These are phyloP conservation scores for Friedmanniomyces simplex DNA, from an alignment of 495 filamentous ascomycete species.

Conservation along the genomic window DNA sequence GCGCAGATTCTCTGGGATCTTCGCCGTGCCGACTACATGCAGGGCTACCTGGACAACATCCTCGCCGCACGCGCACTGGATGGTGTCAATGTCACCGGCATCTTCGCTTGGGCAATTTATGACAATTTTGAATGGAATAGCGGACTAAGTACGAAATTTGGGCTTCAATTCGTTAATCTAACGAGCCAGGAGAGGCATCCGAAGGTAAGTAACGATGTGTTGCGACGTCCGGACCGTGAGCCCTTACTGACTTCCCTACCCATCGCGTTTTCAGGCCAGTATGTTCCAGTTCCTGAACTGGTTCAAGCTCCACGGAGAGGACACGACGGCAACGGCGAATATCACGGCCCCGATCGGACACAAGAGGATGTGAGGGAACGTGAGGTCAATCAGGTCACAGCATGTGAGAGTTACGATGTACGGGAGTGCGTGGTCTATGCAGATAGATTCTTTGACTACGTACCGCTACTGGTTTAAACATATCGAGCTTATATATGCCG, in stretches of 20 bases:
- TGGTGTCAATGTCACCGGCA: constrained; percentile 27
- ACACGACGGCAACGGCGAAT: constrained; percentile 19
- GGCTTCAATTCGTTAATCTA: constrained; percentile 26
- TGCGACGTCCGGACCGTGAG: too few relatives aligned
- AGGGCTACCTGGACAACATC: constrained; percentile 23
- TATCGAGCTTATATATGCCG: too few relatives aligned
- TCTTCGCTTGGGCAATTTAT: constrained; percentile 26
- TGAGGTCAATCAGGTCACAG: too few relatives aligned
- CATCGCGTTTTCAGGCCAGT: constrained; percentile 20
- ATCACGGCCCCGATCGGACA: constrained; percentile 3
- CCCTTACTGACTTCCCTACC: too few relatives aligned
- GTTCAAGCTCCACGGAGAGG: constrained; percentile 22
- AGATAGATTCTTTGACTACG: too few relatives aligned
- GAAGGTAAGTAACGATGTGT: too few relatives aligned
- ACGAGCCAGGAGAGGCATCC: constrained; percentile 27
- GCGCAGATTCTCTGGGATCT: constrained; percentile 23
- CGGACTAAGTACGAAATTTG: constrained; percentile 7
- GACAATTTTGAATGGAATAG: constrained; percentile 24
- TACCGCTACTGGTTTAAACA: too few relatives aligned
- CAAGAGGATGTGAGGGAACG: background rate
- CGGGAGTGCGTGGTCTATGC: too few relatives aligned
- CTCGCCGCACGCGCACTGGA: constrained; percentile 23
- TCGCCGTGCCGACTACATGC: constrained; percentile 22
- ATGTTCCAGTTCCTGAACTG: constrained; percentile 28
- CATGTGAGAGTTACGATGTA: too few relatives aligned